Conservation (phyloP, 805 yeast species). For the Kluyveromyces wickerhamii region DNA sequence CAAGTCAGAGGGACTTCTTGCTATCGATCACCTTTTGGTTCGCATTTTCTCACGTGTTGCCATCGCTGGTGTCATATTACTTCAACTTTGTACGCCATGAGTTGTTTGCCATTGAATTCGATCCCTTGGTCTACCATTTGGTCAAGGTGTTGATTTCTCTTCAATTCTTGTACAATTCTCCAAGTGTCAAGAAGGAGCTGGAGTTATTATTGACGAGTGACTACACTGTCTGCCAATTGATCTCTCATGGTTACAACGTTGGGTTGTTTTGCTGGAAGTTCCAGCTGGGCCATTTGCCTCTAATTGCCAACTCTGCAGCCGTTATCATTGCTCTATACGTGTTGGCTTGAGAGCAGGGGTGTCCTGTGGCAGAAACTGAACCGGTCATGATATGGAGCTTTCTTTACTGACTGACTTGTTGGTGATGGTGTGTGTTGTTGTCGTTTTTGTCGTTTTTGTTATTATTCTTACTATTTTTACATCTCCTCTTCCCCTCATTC, state of each 20-base stretch:
- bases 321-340: conserved; percentile 20
- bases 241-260: conserved; percentile 10
- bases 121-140: conserved; percentile 26
- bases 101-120: conserved; percentile 18
- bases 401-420: too few relatives aligned
- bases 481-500: too few relatives aligned
- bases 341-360: conserved; percentile 5
- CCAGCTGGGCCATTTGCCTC: conserved; percentile 19
- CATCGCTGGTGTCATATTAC: conserved; percentile 21
- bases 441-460: too few relatives aligned
- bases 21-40: conserved; percentile 14
- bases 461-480: too few relatives aligned
- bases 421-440: not conserved
- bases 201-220: conserved; percentile 5
- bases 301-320: conserved; percentile 17
- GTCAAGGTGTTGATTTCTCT: conserved; percentile 18
- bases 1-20: conserved; percentile 8
- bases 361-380: not conserved
- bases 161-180: conserved; percentile 11
- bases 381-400: too few relatives aligned
- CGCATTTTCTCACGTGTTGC: conserved; percentile 12
- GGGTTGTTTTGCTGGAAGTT: conserved; percentile 10
- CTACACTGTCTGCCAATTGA: conserved; percentile 7
- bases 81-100: conserved; percentile 27
- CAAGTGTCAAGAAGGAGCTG: conserved; percentile 8